Percentiles rank a stretch among this genome's conserved stretches.
These are phyloP conservation scores for Sugiyamaella neomexicana DNA, from an alignment of 1,139 yeast species.

Conservation along the genomic window DNA sequence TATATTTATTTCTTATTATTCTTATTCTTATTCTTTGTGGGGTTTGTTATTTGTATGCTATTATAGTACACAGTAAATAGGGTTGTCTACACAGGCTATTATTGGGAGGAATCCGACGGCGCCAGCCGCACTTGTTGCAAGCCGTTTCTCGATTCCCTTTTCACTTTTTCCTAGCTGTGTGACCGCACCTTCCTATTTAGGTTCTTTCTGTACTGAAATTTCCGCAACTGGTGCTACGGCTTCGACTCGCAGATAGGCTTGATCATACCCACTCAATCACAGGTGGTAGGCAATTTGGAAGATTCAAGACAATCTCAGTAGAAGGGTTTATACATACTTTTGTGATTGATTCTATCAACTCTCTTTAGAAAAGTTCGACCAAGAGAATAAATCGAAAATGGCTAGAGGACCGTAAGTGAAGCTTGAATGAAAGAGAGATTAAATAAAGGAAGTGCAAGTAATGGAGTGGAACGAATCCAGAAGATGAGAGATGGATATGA, in stretches of 20 bases:
- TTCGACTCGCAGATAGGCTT: background rate
- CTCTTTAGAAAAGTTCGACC: slow-evolving; percentile 16
- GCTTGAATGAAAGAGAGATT: slow-evolving; percentile 1
- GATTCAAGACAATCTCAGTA: slow-evolving; percentile 13
- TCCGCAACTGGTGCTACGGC: background rate
- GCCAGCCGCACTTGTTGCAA: background rate
- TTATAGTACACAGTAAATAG: background rate
- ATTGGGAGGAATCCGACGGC: background rate
- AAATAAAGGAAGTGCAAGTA: background rate
- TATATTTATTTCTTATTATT: background rate
- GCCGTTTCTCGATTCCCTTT: too few relatives aligned
- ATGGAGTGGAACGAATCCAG: background rate
- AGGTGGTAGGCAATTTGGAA: slow-evolving; percentile 10
- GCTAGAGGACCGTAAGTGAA: slow-evolving; percentile 91
- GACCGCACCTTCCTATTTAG: slow-evolving; percentile 3
- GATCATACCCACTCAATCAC: slow-evolving; percentile 1
- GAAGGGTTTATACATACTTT: slow-evolving; percentile 14
- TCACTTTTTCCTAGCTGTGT: too few relatives aligned
- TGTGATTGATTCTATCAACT: slow-evolving; percentile 17
- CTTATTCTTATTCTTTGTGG: background rate
- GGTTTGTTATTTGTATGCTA: background rate
- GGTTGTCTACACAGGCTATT: background rate
- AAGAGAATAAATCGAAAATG: slow-evolving; percentile 53
- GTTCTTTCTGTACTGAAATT: slow-evolving; percentile 6
- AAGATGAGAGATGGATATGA: background rate